Base-by-base conservation (phyloP, 2,329 filamentous ascomycete species). In the Cadophora sp. region DNA sequence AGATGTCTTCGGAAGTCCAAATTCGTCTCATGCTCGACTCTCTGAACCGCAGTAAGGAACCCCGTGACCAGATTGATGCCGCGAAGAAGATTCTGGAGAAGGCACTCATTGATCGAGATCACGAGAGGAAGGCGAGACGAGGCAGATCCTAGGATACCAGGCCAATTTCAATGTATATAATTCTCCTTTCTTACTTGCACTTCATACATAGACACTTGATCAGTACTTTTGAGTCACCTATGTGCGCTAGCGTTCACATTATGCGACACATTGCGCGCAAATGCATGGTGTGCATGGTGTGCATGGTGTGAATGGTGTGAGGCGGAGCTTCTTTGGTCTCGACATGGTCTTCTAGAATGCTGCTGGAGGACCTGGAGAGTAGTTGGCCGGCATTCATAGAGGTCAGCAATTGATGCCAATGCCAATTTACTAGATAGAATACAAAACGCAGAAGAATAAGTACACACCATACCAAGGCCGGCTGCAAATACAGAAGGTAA, bases 1-100 rank as follows among this genome's bases (percentile, higher is more conserved):
- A 89, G 75, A 82, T 92, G 62, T 82, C 81, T 64, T 87, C 87
- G 3, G 86, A 91, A 69, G 85, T 84, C 3, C 85, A 92, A 74
- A 82, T 93, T 19, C 83, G 85, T 64, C 80, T 85, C 24, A 91
- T 93, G 83, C 80, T 93, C 19, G 84, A 87, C 65, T 84, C 86
- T 0, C 77, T 93, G 26, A 87, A 87, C 73, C 79, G 82, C 64
- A 89, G 85, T 65, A 83, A 82, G 0, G 89, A 91, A 74, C 80
- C 83, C 12, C 80, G 79, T 29, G 80, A 85, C 24, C 76, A 88
- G 8, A 80, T 90, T 12, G 81, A 84, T 12, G 76, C 31, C 40
- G 65, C 69, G 6, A 63, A 64, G 12, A 51, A 29, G 31, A 37
- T 55, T 24, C 43, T 71, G 26, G 40, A 46, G 19, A 26, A 59